A percentile compares a stretch with the other conserved stretches of the same genome.
Conservation (phyloP, 345 rosid species). For the Ailanthus altissimus region DNA sequence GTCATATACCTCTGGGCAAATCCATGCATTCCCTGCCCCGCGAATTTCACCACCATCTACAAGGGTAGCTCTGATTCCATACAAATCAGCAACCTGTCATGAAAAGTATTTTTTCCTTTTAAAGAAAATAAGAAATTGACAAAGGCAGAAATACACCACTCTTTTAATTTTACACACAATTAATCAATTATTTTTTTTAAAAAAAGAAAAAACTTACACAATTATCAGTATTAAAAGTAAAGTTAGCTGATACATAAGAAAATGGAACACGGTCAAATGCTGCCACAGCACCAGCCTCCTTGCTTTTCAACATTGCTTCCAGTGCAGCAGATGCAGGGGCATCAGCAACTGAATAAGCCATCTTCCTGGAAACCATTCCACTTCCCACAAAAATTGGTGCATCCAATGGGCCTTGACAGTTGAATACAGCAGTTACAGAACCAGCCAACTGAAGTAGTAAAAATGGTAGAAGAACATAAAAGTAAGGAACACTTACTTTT, state of each 20-base stretch:
- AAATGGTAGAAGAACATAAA: constrained; percentile 16
- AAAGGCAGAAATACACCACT: not conserved
- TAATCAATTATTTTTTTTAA: constrained; percentile 12
- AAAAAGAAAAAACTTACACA: constrained; percentile 61
- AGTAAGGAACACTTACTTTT: not conserved
- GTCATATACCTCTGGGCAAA: constrained; percentile 85
- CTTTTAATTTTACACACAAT: constrained; percentile 9
- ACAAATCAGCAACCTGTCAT: constrained; percentile 84
- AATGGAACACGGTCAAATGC: constrained; percentile 97
- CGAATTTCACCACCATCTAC: constrained; percentile 99
- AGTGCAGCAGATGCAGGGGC: constrained; percentile 73
- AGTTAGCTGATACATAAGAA: constrained; percentile 95
- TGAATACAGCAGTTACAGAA: constrained; percentile 92
- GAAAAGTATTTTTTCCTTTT: not conserved
- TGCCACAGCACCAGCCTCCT: constrained; percentile 97
- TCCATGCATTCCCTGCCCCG: constrained; percentile 99
- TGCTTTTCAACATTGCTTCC: constrained; percentile 85
- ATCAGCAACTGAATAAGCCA: constrained; percentile 61
- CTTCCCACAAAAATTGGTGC: constrained; percentile 98
- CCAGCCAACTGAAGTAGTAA: constrained; percentile 84
- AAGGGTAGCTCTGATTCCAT: constrained; percentile 97
- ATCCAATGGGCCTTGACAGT: constrained; percentile 97
- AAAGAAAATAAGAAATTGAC: not conserved
- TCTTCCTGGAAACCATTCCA: constrained; percentile 91
- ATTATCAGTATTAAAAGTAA: constrained; percentile 90